Percentiles rank a stretch among this genome's conserved stretches.
Conservation (phyloP, 2,329 filamentous ascomycete species). For the Arthroderma sp. region DNA sequence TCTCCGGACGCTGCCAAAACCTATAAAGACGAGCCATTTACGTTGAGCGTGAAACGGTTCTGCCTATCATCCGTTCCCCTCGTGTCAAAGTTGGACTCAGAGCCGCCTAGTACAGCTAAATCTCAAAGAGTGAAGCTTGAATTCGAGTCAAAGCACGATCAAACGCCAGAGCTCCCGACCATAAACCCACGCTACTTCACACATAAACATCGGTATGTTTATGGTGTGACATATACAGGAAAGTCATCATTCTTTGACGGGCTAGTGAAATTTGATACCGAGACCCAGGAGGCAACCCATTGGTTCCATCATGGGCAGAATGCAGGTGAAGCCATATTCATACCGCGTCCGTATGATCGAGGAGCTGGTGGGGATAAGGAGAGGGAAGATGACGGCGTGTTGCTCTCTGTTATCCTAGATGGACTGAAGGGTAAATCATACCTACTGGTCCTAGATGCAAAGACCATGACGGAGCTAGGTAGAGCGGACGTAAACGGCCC, state of each 20-base stretch:
- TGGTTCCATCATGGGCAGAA: constrained; percentile 40
- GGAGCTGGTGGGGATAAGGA: constrained; percentile 8
- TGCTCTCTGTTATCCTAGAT: constrained; percentile 42
- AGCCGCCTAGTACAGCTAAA: constrained; percentile 1
- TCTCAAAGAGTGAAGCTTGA: constrained; percentile 11
- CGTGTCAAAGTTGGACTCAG: not conserved
- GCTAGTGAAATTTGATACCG: constrained; percentile 40
- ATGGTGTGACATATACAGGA: constrained; percentile 33
- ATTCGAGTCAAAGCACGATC: constrained; percentile 14
- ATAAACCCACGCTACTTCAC: constrained; percentile 36
- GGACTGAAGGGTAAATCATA: constrained; percentile 39
- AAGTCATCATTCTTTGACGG: constrained; percentile 40
- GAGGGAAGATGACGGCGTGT: constrained; percentile 40
- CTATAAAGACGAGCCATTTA: constrained; percentile 13
- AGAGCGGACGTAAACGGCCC: constrained; percentile 37
- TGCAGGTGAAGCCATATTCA: constrained; percentile 42
- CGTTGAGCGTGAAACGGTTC: constrained; percentile 19
- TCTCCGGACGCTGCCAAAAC: constrained; percentile 32
- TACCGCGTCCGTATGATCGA: constrained; percentile 23
- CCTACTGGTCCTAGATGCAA: constrained; percentile 39
- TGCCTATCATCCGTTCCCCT: constrained; percentile 22
- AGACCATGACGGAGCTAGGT: constrained; percentile 36
- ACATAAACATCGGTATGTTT: constrained; percentile 37
- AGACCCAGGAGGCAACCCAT: constrained; percentile 25
- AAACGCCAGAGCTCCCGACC: constrained; percentile 35